Percentiles rank a stretch among this genome's conserved stretches.
phyloP scores from a whole-genome alignment of 305 asterid genomes.

The Salvia sclarea region DNA sequence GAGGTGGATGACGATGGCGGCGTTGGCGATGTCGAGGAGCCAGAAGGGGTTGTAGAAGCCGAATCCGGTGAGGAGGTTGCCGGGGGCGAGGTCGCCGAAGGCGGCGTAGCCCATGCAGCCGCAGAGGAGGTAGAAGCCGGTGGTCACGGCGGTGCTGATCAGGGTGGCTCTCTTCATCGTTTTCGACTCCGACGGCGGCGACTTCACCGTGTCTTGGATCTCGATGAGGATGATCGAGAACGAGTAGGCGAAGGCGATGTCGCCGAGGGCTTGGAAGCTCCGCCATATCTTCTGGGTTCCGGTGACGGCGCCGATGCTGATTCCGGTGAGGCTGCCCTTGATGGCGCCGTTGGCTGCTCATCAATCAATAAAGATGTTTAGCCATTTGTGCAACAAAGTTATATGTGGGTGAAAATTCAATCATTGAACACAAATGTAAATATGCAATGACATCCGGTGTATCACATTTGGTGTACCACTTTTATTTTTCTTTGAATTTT shows the following conservation, averaged over 20 bases:
- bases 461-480: too few species aligned
- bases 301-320: slow-evolving; percentile 73
- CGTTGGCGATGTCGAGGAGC: slow-evolving; percentile 67
- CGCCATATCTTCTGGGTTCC: slow-evolving; percentile 76
- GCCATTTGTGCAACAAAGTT: too few species aligned
- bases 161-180: slow-evolving; percentile 81
- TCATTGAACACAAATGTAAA: too few species aligned
- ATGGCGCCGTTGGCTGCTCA: slow-evolving; percentile 56
- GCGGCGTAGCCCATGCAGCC: slow-evolving; percentile 64
- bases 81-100: slow-evolving; percentile 60
- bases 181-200: slow-evolving; percentile 82
- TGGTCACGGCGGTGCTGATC: slow-evolving; percentile 49
- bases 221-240: slow-evolving; percentile 81
- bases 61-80: slow-evolving; percentile 63
- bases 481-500: too few species aligned
- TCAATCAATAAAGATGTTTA: too few species aligned
- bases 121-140: slow-evolving; percentile 55
- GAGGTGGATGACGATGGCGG: slow-evolving; percentile 56
- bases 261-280: slow-evolving; percentile 82
- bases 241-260: slow-evolving; percentile 86
- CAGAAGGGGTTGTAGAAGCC: slow-evolving; percentile 73
- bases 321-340: slow-evolving; percentile 78
- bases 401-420: too few species aligned
- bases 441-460: too few species aligned
- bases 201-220: slow-evolving; percentile 78